Evolutionary conservation across 345 rosid genomes (phyloP).

Genomic region (Moricandia moricandioides): DNA sequence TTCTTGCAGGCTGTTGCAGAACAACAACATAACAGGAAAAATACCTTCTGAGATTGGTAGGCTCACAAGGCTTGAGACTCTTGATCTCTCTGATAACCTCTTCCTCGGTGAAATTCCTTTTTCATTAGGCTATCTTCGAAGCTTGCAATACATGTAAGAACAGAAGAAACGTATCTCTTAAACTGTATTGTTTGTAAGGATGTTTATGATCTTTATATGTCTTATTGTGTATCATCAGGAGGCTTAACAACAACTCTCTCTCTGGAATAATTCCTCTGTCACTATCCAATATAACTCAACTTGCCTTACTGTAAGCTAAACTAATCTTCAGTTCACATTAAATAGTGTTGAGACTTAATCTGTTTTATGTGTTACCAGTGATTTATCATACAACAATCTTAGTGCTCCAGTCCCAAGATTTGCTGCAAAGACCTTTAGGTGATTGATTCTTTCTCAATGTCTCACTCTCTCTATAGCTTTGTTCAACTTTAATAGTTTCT

Average conservation of each 20-base stretch:
- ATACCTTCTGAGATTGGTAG: slow-evolving; percentile 73
- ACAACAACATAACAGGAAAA: slow-evolving; percentile 89
- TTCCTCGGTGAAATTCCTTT: slow-evolving; percentile 67
- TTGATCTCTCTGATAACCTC: slow-evolving; percentile 84
- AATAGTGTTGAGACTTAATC: slow-evolving; percentile 9
- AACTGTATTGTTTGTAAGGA: neutral
- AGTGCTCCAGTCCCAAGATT: slow-evolving; percentile 85
- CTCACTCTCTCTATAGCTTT: neutral
- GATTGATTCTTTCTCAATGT: slow-evolving; percentile 25
- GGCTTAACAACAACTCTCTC: slow-evolving; percentile 88
- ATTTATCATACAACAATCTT: slow-evolving; percentile 89
- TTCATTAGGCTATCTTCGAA: slow-evolving; percentile 58
- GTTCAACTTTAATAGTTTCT: neutral
- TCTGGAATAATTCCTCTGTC: slow-evolving; percentile 64
- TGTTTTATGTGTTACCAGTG: slow-evolving; percentile 47
- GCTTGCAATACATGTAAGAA: slow-evolving; percentile 84
- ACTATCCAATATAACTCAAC: slow-evolving; percentile 83
- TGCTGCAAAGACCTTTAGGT: slow-evolving; percentile 92
- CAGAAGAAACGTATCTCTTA: neutral
- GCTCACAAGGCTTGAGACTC: slow-evolving; percentile 75
- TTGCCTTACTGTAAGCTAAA: slow-evolving; percentile 73
- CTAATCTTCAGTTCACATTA: neutral
- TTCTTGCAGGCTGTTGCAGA: slow-evolving; percentile 65
- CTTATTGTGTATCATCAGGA: slow-evolving; percentile 46
- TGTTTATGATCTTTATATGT: slow-evolving; percentile 8